These are phyloP conservation scores for Fusarium floridanum DNA, from an alignment of 2,329 filamentous ascomycete genomes.

Conservation along the genomic window DNA sequence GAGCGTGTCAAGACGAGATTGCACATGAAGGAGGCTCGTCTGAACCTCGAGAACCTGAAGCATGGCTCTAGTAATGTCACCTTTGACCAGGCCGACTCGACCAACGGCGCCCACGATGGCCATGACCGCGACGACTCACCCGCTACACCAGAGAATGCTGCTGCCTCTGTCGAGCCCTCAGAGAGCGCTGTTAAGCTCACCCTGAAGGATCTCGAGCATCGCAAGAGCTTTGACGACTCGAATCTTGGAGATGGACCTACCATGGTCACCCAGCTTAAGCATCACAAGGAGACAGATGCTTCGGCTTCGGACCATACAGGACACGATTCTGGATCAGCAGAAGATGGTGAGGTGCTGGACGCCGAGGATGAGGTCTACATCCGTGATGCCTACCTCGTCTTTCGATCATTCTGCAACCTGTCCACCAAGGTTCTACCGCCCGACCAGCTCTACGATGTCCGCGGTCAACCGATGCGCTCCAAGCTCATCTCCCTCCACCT, in stretches of 20 bases:
- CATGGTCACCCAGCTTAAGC: conserved; percentile 73
- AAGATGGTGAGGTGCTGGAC: conserved; percentile 71
- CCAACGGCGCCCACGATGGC: conserved; percentile 54
- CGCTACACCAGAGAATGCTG: conserved; percentile 45
- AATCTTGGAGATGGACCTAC: conserved; percentile 75
- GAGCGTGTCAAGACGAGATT: conserved; percentile 90
- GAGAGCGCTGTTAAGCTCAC: conserved; percentile 69
- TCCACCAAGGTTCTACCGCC: conserved; percentile 91
- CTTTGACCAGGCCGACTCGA: conserved; percentile 60
- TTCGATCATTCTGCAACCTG: conserved; percentile 96
- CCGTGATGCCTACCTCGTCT: conserved; percentile 95
- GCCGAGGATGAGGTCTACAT: conserved; percentile 96
- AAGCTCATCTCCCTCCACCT: conserved; percentile 96
- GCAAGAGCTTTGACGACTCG: conserved; percentile 78
- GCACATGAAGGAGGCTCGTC: conserved; percentile 85
- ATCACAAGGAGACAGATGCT: conserved; percentile 54
- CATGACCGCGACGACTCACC: conserved; percentile 54
- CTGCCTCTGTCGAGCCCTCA: conserved; percentile 43
- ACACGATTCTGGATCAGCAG: conserved; percentile 66
- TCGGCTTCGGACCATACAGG: conserved; percentile 68
- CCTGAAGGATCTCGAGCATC: conserved; percentile 74
- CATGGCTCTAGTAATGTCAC: conserved; percentile 66
- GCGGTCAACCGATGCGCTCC: conserved; percentile 95
- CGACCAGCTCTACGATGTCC: conserved; percentile 92
- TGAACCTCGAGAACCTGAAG: conserved; percentile 68